Base-by-base conservation (phyloP, 306 rosid genomes). In the Cucumis sativus region DNA sequence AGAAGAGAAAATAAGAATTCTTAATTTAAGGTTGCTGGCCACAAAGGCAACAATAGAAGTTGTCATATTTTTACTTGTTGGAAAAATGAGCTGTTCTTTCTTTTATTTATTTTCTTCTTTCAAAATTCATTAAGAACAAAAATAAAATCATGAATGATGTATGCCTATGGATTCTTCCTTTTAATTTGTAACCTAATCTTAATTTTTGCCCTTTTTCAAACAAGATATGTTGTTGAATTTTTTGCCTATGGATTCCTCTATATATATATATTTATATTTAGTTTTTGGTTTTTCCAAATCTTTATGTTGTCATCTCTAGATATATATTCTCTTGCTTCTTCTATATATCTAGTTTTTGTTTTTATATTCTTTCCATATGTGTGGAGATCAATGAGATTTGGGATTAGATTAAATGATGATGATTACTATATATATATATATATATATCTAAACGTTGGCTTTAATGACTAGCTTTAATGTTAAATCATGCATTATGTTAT, bases 21-120 rank as follows among this genome's bases (percentile, higher is more conserved):
- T 70, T 70, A 70, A 70, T 70, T 43, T 70, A 7, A 49, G 57
- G 75, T 43, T 70, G 75, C 37, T 70, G 75, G 39, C 75, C 57
- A 21, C 58, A 11, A 18, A 41, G 35, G 45, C 21, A 70, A 70
- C 75, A 70, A 0, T 0, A 14, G 40, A 70, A 70, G 35, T 70
- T 45, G 58, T 11, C 75, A 70, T 70, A 30, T 30, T 63, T 70
- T 70, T 45, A 70, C 75, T 23, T 66, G 52, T 66, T 66, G 30
- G 23, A 30, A 37, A 68, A 43, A n/a, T 68, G 30, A 68, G 74
- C 74, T 68, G 75, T 8, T 17, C 2, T 64, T 35, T 64, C 4
- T 28, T 25, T 5, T 10, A 23, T 11, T 11, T 21, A 4, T 23
- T 59, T 10, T 4, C 6, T 62, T 12, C 4, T 4, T 15, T 54